phyloP scores from a whole-genome alignment of 2,329 filamentous ascomycete species.

The Bisporella sp. region DNA sequence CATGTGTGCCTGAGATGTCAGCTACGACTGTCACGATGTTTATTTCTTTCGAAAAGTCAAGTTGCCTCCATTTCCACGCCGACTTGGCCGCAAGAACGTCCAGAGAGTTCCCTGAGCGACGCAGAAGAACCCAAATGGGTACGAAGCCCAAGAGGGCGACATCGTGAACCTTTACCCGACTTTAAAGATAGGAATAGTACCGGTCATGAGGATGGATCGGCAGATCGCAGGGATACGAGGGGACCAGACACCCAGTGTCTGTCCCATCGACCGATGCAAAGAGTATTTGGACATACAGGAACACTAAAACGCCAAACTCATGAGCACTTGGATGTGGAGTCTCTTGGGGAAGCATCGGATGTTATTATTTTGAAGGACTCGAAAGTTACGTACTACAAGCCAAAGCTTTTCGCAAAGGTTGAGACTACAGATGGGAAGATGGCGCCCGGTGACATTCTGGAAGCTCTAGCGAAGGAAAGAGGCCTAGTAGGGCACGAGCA shows the following conservation, averaged over 20 bases:
- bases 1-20: conserved; percentile 29
- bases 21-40: conserved; percentile 16
- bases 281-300: conserved; percentile 17
- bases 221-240: too few relatives aligned
- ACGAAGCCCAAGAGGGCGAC: too few relatives aligned
- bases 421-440: not conserved
- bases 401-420: not conserved
- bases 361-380: conserved; percentile 27
- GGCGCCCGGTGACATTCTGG: conserved; percentile 23
- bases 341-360: conserved; percentile 20
- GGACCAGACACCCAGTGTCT: too few relatives aligned
- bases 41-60: conserved; percentile 1
- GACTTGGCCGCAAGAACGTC: not conserved
- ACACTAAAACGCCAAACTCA: conserved; percentile 14
- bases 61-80: conserved; percentile 12
- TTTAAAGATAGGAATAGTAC: too few relatives aligned
- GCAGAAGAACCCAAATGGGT: too few relatives aligned
- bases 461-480: conserved; percentile 20
- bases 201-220: too few relatives aligned
- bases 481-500: conserved; percentile 21
- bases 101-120: not conserved
- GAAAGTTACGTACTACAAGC: conserved; percentile 10
- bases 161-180: too few relatives aligned
- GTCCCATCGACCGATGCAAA: conserved; percentile 3
- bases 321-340: conserved; percentile 14